Evolutionary conservation across 768 basidiomycete species (phyloP).

Genomic region (Kwoniella bestiolae): DNA sequence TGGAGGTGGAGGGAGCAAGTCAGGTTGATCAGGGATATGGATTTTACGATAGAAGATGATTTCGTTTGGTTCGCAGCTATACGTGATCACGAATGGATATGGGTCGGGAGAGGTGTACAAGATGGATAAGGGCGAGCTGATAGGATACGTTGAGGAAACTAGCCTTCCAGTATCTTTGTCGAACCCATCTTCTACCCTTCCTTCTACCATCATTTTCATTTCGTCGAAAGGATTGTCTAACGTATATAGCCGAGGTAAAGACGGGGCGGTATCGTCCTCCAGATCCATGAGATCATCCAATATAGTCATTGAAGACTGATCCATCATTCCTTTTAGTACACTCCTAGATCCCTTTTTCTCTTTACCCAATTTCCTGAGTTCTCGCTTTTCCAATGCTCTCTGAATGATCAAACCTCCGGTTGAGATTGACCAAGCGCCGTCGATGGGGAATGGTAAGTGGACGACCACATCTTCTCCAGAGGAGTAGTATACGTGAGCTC

Average conservation of each 20-base stretch:
- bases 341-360: constrained; percentile 17
- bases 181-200: constrained; percentile 18
- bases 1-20: constrained; percentile 9
- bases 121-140: constrained; percentile 16
- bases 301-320: constrained; percentile 30
- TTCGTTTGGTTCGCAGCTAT: constrained; percentile 30
- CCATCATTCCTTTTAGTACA: constrained; percentile 31
- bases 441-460: constrained; percentile 50
- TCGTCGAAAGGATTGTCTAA: constrained; percentile 50
- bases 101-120: constrained; percentile 22
- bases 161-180: not conserved
- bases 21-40: constrained; percentile 2
- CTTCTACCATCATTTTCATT: constrained; percentile 38
- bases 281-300: constrained; percentile 50
- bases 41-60: constrained; percentile 48
- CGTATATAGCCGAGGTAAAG: constrained; percentile 40
- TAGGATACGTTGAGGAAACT: constrained; percentile 2
- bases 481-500: constrained; percentile 47
- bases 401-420: constrained; percentile 52
- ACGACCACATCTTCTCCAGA: constrained; percentile 49
- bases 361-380: constrained; percentile 25
- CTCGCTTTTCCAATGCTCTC: constrained; percentile 43
- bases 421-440: constrained; percentile 41
- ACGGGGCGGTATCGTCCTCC: constrained; percentile 33
- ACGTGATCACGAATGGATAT: constrained; percentile 36